Evolutionary conservation across 139 green algal species (phyloP).

Genomic region (Picochlorum sp.): DNA sequence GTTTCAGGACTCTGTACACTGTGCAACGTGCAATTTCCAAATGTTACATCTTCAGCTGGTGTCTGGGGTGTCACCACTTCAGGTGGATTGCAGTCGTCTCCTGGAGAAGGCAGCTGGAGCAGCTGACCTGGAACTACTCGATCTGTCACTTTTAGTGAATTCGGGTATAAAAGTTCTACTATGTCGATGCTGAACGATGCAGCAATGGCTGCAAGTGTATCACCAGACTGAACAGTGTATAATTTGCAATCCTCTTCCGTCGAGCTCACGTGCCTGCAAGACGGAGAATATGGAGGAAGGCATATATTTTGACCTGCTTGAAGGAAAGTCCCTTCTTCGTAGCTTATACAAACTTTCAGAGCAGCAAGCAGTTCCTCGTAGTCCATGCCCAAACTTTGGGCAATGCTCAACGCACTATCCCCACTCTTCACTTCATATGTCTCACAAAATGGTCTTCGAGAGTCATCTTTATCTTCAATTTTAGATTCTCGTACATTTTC

Average conservation of each 20-base stretch:
- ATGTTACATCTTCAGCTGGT: too few relatives aligned
- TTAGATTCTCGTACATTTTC: not conserved
- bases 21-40: too few relatives aligned
- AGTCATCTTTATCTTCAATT: not conserved
- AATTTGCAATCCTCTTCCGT: constrained; percentile 1
- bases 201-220: not conserved
- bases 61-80: too few relatives aligned
- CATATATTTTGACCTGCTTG: not conserved
- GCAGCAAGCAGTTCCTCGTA: constrained; percentile 1
- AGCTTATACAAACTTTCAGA: constrained; percentile 6
- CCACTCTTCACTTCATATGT: not conserved
- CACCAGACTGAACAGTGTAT: not conserved
- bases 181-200: not conserved
- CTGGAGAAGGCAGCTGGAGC: not conserved
- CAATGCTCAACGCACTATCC: constrained; percentile 3
- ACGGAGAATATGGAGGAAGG: constrained; percentile 5
- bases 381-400: constrained; percentile 3
- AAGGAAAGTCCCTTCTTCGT: constrained; percentile 1
- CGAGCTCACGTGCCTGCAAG: not conserved
- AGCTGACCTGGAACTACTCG: not conserved
- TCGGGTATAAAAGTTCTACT: not conserved
- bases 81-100: too few relatives aligned
- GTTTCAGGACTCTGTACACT: too few relatives aligned
- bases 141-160: not conserved
- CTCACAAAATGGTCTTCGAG: not conserved